Evolutionary conservation across 2,329 filamentous ascomycete species (phyloP), one percentile per base, ranked within the genome.

Genomic region (Aaosphaeria pasadenensis): DNA sequence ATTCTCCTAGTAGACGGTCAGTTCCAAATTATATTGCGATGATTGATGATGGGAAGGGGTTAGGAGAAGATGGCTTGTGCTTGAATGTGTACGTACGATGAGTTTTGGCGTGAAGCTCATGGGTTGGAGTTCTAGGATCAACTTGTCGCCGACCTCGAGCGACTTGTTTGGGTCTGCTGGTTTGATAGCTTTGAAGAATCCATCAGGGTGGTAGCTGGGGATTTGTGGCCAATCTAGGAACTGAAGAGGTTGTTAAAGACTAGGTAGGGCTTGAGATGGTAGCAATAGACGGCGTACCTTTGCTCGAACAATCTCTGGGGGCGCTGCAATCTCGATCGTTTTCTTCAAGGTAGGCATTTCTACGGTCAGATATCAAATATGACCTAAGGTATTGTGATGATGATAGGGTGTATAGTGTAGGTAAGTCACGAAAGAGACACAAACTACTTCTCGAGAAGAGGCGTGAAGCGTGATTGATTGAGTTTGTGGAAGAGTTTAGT

Each of bases 11-110:
- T 11, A 31, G 17, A 24, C 17, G 3, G 17, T 24, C 11, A 43
- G 41, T 13, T 43, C 5, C 4, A 36, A 9, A 9, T 2, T 36
- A 13, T 3, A 36, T 36, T 11, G 17, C 11, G 17, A 30, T 7
- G 24, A 41, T 11, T 41, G 39, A 9, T 9, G 39, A 41, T 11
- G 28, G 7, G 42, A 29, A 9, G 33, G n/a, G 3, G 2, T 9
- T 2, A 9, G n/a, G 9, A 9, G 9, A 36, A 36, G 9, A 36
- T 13, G 33, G n/a, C 33, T 9, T 13, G 28, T 28, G 9, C 6
- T 41, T 9, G 35, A n/a, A 9, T 3, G 39, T 41, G 73, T 24
- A 63, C 56, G 47, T 35, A 9, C 11, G 28, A 35, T 11, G 3
- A 41, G 9, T n/a, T 9, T 24, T 41, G 39, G 11, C 7, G 11